Evolutionary conservation across 164 flowering plant species (phyloP).

Genomic region (Vitis rotundifolia): DNA sequence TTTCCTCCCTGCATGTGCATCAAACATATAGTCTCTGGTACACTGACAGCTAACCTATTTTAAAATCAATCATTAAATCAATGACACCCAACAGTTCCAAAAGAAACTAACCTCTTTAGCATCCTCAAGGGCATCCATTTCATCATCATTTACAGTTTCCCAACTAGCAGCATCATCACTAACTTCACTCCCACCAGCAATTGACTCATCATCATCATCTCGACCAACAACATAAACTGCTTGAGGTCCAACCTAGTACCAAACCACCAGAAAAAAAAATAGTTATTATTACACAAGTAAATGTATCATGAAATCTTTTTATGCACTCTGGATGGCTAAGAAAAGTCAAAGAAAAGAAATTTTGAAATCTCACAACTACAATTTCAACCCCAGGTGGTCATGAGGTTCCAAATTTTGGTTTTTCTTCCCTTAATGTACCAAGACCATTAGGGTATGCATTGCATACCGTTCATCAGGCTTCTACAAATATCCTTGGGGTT

Average conservation of each 20-base stretch:
- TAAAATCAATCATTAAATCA: not conserved
- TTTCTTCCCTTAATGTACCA: not conserved
- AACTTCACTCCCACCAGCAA: conserved; percentile 70
- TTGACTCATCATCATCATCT: conserved; percentile 86
- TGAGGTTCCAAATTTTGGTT: conserved; percentile 1
- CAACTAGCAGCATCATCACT: conserved; percentile 93
- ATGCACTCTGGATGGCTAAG: not conserved
- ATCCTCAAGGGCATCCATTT: conserved; percentile 51
- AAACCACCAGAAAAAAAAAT: conserved; percentile 9
- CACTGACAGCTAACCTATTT: not conserved
- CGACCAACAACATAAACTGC: conserved; percentile 97
- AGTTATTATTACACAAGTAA: too few relatives aligned
- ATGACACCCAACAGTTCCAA: not conserved
- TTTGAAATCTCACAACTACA: conserved; percentile 1
- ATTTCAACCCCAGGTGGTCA: not conserved
- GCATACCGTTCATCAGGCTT: not conserved
- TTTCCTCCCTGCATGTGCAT: not conserved
- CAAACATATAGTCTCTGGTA: not conserved
- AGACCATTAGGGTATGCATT: not conserved
- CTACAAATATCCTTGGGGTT: not conserved
- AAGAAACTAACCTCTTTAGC: conserved; percentile 61
- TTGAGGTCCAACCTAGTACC: conserved; percentile 94
- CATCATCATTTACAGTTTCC: conserved; percentile 94
- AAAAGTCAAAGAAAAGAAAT: not conserved
- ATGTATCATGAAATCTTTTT: too few relatives aligned